Conservation (phyloP, 352 stramenopile species). For the Lagenidium sp. region DNA sequence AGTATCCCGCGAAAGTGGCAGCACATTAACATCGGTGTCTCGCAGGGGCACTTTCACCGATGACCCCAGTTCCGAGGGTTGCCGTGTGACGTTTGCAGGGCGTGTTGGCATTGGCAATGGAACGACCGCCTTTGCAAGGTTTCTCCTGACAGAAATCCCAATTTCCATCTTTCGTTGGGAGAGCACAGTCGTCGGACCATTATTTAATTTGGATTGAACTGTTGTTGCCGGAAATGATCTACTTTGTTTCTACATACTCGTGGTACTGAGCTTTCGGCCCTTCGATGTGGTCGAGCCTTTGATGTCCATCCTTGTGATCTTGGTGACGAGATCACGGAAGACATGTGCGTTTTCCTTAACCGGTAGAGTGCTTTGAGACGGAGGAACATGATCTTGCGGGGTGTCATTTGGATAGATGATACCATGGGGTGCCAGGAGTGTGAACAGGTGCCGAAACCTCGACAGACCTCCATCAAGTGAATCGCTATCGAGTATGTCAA, state of each 20-base stretch:
- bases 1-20: too few species aligned
- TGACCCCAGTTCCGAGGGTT: not conserved
- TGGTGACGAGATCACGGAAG: slow-evolving; percentile 13
- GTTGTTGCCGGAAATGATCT: too few species aligned
- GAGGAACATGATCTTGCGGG: too few species aligned
- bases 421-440: slow-evolving; percentile 8
- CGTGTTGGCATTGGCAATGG: slow-evolving; percentile 16
- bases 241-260: not conserved
- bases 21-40: too few species aligned
- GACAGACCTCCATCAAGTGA: slow-evolving; percentile 3
- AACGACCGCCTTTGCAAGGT: slow-evolving; percentile 12
- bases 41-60: slow-evolving; percentile 14
- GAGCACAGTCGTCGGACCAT: slow-evolving; percentile 13
- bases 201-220: slow-evolving; percentile 18
- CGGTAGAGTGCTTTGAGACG: too few species aligned
- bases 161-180: slow-evolving; percentile 23
- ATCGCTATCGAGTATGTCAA: slow-evolving; percentile 13
- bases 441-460: slow-evolving; percentile 5
- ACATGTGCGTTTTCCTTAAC: not conserved
- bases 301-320: slow-evolving; percentile 3
- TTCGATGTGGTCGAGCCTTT: too few species aligned
- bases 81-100: slow-evolving; percentile 14
- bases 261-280: not conserved
- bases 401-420: slow-evolving; percentile 7
- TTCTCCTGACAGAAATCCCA: slow-evolving; percentile 18